Conservation (phyloP, 179 eudicot genomes). For the Spinacia oleracea region DNA sequence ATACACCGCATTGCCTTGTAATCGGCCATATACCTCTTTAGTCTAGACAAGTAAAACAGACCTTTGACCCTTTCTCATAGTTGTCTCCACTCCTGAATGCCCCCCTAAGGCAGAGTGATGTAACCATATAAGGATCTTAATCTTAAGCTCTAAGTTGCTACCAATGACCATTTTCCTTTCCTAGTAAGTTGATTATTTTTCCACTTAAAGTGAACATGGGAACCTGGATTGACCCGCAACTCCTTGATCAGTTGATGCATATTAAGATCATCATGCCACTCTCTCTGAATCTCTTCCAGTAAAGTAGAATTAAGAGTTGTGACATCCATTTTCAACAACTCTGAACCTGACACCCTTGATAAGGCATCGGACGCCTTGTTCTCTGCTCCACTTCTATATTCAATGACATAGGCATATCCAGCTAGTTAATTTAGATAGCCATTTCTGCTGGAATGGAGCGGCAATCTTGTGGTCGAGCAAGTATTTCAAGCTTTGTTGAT, state of each 20-base stretch:
- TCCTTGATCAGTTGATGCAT: background rate
- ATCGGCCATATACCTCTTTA: background rate
- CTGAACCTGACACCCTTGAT: background rate
- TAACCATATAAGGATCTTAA: background rate
- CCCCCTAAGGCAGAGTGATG: background rate
- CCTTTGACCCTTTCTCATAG: background rate
- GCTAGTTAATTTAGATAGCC: background rate
- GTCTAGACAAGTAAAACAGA: background rate
- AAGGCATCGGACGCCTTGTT: constrained; percentile 16
- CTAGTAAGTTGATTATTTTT: background rate
- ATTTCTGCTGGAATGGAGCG: background rate
- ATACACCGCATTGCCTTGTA: background rate
- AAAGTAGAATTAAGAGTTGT: background rate
- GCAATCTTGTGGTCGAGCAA: background rate
- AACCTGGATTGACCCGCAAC: background rate
- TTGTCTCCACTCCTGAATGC: background rate
- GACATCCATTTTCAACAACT: background rate
- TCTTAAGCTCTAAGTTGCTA: background rate
- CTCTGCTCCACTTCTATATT: background rate
- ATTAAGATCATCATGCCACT: background rate
- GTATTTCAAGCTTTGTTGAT: background rate
- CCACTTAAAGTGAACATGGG: background rate
- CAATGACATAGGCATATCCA: background rate
- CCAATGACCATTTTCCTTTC: background rate
- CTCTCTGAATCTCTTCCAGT: background rate